phyloP scores from a whole-genome alignment of 352 stramenopile species.

The Pythium sp. region DNA sequence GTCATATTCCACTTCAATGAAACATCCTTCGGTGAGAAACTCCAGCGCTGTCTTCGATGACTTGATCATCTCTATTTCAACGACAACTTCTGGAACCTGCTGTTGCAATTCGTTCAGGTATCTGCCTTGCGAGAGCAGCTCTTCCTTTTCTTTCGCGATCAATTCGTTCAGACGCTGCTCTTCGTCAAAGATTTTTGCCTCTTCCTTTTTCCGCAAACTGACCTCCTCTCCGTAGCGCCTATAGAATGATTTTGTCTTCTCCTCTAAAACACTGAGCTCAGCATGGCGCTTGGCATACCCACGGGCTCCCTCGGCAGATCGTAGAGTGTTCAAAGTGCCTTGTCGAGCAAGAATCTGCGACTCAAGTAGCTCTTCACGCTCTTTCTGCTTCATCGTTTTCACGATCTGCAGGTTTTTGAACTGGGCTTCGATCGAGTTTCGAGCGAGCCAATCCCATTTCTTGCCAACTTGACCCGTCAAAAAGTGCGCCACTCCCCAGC shows the following conservation, averaged over 20 bases:
- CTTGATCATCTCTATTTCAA: slow-evolving; percentile 43
- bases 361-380: slow-evolving; percentile 57
- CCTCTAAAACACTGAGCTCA: slow-evolving; percentile 57
- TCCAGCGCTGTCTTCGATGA: slow-evolving; percentile 63
- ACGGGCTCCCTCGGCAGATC: slow-evolving; percentile 65
- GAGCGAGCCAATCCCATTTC: slow-evolving; percentile 55
- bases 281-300: slow-evolving; percentile 68
- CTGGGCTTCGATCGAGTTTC: slow-evolving; percentile 66
- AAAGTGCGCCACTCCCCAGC: slow-evolving; percentile 79
- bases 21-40: slow-evolving; percentile 49
- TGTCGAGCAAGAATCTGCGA: slow-evolving; percentile 65
- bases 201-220: slow-evolving; percentile 36
- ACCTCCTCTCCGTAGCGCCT: slow-evolving; percentile 44
- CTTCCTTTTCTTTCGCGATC: slow-evolving; percentile 37
- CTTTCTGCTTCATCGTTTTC: slow-evolving; percentile 65
- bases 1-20: slow-evolving; percentile 69
- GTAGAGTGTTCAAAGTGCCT: slow-evolving; percentile 57
- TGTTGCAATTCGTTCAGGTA: slow-evolving; percentile 60
- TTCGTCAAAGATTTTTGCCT: slow-evolving; percentile 47
- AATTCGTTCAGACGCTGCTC: slow-evolving; percentile 40
- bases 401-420: slow-evolving; percentile 73
- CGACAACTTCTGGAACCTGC: slow-evolving; percentile 54
- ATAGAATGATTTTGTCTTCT: slow-evolving; percentile 50
- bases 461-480: slow-evolving; percentile 42
- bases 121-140: slow-evolving; percentile 37